Evolutionary conservation across 2,329 filamentous ascomycete species (phyloP).

Genomic region (Arthrobotrys iridis): DNA sequence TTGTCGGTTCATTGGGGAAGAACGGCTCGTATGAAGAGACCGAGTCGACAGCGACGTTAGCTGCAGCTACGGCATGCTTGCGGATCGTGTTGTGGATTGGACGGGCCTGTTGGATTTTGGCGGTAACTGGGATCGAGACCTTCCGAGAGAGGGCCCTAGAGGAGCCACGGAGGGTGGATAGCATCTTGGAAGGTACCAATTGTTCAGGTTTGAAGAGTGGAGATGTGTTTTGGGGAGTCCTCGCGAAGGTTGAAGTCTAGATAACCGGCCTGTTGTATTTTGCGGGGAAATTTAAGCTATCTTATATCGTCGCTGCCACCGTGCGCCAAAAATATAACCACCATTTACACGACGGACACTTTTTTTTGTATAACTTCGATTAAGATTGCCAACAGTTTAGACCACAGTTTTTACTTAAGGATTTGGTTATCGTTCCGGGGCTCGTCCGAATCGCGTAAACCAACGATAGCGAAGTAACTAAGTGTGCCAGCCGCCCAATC

Average conservation of each 20-base stretch:
- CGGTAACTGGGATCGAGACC: conserved; percentile 12
- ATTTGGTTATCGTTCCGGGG: conserved; percentile 30
- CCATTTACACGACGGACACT: conserved; percentile 46
- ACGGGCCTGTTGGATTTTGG: conserved; percentile 46
- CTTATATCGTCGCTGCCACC: conserved; percentile 5
- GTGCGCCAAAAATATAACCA: background rate
- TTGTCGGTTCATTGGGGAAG: conserved; percentile 57
- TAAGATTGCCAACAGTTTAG: conserved; percentile 16
- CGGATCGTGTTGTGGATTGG: conserved; percentile 49
- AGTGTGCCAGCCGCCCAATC: conserved; percentile 27
- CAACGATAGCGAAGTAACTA: conserved; percentile 6
- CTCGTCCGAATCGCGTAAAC: conserved; percentile 18
- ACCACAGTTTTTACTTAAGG: background rate
- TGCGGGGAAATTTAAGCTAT: conserved; percentile 6
- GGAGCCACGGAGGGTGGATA: conserved; percentile 49
- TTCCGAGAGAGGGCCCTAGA: conserved; percentile 42
- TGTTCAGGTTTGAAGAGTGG: conserved; percentile 14
- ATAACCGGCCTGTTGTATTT: conserved; percentile 11
- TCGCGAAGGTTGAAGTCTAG: background rate
- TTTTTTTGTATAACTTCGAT: conserved; percentile 33
- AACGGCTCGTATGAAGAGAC: conserved; percentile 50
- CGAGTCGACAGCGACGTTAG: conserved; percentile 53
- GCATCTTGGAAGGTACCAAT: conserved; percentile 39
- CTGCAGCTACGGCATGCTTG: conserved; percentile 28
- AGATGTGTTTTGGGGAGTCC: conserved; percentile 6